Percentiles rank a stretch among this genome's conserved stretches.
These are phyloP conservation scores for Porphyrellus cyaneotinctus DNA, from an alignment of 768 basidiomycete genomes.

Conservation along the genomic window DNA sequence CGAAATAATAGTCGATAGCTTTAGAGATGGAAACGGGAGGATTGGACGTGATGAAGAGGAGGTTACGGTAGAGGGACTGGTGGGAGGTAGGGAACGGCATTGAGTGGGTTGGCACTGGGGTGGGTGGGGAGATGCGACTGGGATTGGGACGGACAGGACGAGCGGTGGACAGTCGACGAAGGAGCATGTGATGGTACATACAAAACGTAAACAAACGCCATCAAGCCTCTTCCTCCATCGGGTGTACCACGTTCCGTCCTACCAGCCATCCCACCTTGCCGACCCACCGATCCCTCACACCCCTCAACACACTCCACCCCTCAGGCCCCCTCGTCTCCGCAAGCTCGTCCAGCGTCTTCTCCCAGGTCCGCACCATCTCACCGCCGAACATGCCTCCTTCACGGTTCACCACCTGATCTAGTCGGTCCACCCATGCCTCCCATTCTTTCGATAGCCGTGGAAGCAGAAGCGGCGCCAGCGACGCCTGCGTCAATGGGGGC, in stretches of 20 bases:
- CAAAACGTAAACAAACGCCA: neutral
- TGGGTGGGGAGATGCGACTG: slow-evolving; percentile 13
- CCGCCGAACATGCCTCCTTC: slow-evolving; percentile 77
- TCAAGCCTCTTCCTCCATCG: slow-evolving; percentile 31
- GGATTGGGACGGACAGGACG: slow-evolving; percentile 26
- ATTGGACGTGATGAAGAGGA: slow-evolving; percentile 23
- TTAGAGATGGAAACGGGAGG: slow-evolving; percentile 13
- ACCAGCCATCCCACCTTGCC: slow-evolving; percentile 76
- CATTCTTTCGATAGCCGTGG: slow-evolving; percentile 71
- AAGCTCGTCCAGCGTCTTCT: slow-evolving; percentile 61
- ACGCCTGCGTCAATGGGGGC: slow-evolving; percentile 59
- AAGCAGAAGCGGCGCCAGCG: slow-evolving; percentile 53
- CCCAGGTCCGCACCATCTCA: slow-evolving; percentile 68
- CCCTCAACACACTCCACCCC: slow-evolving; percentile 40
- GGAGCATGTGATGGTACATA: neutral
- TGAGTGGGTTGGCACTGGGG: neutral
- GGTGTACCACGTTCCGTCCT: slow-evolving; percentile 36
- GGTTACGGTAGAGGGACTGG: slow-evolving; percentile 33
- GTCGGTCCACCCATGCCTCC: slow-evolving; percentile 68
- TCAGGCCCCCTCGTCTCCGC: slow-evolving; percentile 47
- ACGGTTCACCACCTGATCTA: slow-evolving; percentile 67
- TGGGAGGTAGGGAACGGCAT: slow-evolving; percentile 32
- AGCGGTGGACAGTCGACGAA: neutral
- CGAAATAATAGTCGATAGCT: slow-evolving; percentile 25
- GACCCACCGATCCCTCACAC: slow-evolving; percentile 64